A percentile compares a stretch with the other conserved stretches of the same genome.
phyloP scores from a whole-genome alignment of 345 rosid species.

The Salix suchowensis region DNA sequence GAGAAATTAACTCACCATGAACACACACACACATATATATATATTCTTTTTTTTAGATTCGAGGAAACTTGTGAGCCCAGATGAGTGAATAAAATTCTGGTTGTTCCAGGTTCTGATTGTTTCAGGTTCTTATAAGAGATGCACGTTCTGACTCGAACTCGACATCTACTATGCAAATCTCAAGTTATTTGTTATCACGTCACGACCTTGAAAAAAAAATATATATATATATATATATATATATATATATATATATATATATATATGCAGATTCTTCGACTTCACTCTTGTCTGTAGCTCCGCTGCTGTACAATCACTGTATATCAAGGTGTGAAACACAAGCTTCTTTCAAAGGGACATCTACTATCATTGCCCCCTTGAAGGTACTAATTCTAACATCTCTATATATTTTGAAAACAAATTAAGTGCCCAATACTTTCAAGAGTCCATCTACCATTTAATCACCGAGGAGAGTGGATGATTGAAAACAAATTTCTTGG shows the following conservation, averaged over 20 bases:
- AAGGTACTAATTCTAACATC: slow-evolving; percentile 27
- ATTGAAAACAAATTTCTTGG: slow-evolving; percentile 17
- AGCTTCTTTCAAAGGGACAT: slow-evolving; percentile 41
- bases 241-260: not conserved
- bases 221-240: too few species aligned
- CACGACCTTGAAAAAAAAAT: too few species aligned
- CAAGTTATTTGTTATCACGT: too few species aligned
- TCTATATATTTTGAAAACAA: not conserved
- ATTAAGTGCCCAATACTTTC: slow-evolving; percentile 12
- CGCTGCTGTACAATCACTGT: not conserved
- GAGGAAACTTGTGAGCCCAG: fast-evolving
- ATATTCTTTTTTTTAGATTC: too few species aligned
- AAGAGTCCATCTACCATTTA: slow-evolving; percentile 5
- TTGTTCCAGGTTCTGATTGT: fast-evolving
- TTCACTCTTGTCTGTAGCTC: slow-evolving; percentile 28
- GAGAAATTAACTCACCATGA: not conserved
- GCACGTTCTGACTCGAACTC: too few species aligned
- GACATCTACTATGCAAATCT: too few species aligned
- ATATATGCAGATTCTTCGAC: slow-evolving; percentile 26
- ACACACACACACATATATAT: not conserved
- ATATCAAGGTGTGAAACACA: slow-evolving; percentile 42
- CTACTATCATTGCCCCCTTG: slow-evolving; percentile 40
- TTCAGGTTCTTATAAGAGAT: fast-evolving
- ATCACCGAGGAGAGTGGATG: slow-evolving; percentile 15
- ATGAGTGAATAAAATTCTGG: too few species aligned